phyloP scores from a whole-genome alignment of 805 yeast species.

The Metschnikowia proteae region DNA sequence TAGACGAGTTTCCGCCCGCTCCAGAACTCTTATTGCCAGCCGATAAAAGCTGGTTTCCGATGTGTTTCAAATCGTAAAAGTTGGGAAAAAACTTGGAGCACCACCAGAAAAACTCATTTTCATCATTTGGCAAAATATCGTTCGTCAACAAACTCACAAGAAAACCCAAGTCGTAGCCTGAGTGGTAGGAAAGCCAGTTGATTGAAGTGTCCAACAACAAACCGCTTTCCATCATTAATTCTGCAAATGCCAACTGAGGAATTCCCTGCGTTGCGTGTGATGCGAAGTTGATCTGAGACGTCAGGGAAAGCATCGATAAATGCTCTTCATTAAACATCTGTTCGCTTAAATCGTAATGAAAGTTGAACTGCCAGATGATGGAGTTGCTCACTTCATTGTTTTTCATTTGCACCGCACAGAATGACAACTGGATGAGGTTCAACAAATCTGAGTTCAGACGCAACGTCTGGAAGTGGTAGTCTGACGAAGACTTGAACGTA shows the following conservation, averaged over 20 bases:
- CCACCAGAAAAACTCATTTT: slow-evolving; percentile 72
- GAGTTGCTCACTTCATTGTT: slow-evolving; percentile 51
- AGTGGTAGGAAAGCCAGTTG: slow-evolving; percentile 89
- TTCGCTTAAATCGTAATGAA: slow-evolving; percentile 66
- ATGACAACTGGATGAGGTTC: slow-evolving; percentile 71
- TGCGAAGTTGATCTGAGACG: slow-evolving; percentile 75
- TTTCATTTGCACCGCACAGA: slow-evolving; percentile 38
- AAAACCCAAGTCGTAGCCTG: slow-evolving; percentile 93
- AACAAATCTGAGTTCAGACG: slow-evolving; percentile 86
- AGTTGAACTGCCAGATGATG: slow-evolving; percentile 95
- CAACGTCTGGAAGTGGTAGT: slow-evolving; percentile 93
- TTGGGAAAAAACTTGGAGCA: slow-evolving; percentile 72
- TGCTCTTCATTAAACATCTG: slow-evolving; percentile 91
- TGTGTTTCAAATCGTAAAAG: slow-evolving; percentile 73
- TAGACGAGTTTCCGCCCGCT: slow-evolving; percentile 4
- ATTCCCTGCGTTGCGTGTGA: slow-evolving; percentile 76
- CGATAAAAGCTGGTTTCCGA: slow-evolving; percentile 36
- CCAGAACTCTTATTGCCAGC: slow-evolving; percentile 3
- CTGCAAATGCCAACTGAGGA: slow-evolving; percentile 75
- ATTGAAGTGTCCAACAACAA: slow-evolving; percentile 65
- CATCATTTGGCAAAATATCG: slow-evolving; percentile 73
- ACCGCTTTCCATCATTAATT: slow-evolving; percentile 81
- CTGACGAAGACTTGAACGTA: slow-evolving; percentile 79
- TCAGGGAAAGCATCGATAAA: slow-evolving; percentile 69
- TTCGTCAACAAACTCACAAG: slow-evolving; percentile 73